A percentile compares a stretch with the other conserved stretches of the same genome.
phyloP scores from a whole-genome alignment of 2,329 filamentous ascomycete species.

The Alternaria incomplexa region DNA sequence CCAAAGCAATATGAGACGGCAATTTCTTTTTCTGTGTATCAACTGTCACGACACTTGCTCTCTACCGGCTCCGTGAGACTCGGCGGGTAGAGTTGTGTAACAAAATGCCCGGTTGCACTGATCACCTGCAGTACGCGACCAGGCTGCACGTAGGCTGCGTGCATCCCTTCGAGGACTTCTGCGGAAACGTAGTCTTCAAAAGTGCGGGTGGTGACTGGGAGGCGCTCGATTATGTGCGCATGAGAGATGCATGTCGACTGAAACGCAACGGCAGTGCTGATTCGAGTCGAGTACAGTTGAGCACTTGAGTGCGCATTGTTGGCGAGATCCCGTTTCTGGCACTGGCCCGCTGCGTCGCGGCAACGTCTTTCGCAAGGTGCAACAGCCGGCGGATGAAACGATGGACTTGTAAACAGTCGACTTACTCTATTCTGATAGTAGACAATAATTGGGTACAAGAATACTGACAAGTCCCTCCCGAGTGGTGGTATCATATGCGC shows the following conservation, averaged over 20 bases:
- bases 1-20: constrained; percentile 8
- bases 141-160: constrained; percentile 20
- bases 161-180: not conserved
- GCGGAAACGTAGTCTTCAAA: not conserved
- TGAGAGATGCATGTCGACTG: not conserved
- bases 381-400: constrained; percentile 6
- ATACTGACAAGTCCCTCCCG: constrained; percentile 21
- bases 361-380: constrained; percentile 8
- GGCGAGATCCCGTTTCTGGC: constrained; percentile 8
- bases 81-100: constrained; percentile 15
- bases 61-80: constrained; percentile 8
- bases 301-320: not conserved
- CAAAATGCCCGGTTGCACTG: constrained; percentile 18
- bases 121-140: constrained; percentile 25
- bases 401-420: constrained; percentile 7
- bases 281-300: not conserved
- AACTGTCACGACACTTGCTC: constrained; percentile 3
- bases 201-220: constrained; percentile 2
- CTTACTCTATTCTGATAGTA: constrained; percentile 28
- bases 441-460: constrained; percentile 22
- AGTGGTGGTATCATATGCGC: constrained; percentile 31
- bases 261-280: not conserved
- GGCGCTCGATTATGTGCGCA: not conserved
- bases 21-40: constrained; percentile 6
- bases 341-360: constrained; percentile 19